Percentiles rank a stretch among this genome's conserved stretches.
Evolutionary conservation across 2,329 filamentous ascomycete species (phyloP).

Genomic region (Lithohypha guttulata): DNA sequence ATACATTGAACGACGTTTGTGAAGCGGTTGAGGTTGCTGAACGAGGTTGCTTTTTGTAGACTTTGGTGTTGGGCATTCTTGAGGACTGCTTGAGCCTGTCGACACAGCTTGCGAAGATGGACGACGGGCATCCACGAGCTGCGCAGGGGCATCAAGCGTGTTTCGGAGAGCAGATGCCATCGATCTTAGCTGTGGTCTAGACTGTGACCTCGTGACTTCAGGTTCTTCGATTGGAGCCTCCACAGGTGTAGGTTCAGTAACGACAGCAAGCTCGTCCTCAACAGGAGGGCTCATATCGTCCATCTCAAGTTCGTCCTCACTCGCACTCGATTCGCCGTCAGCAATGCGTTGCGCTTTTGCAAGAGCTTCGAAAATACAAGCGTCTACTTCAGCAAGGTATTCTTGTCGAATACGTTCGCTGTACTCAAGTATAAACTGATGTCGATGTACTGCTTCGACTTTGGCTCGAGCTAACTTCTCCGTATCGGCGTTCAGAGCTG

Average conservation of each 20-base stretch:
- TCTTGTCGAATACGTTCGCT: constrained; percentile 90
- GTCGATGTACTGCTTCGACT: constrained; percentile 83
- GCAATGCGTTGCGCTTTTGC: constrained; percentile 81
- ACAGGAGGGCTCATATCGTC: not conserved
- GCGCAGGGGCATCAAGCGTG: constrained; percentile 38
- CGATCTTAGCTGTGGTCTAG: constrained; percentile 27
- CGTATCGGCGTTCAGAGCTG: constrained; percentile 79
- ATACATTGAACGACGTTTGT: constrained; percentile 66
- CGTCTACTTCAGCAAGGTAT: constrained; percentile 83
- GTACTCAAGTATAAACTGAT: constrained; percentile 89
- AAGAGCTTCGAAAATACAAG: constrained; percentile 88
- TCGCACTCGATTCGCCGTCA: constrained; percentile 62
- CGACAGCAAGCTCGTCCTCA: not conserved
- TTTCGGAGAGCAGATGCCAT: constrained; percentile 48
- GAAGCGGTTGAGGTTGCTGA: constrained; percentile 47
- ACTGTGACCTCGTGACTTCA: constrained; percentile 10
- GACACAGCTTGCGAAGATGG: constrained; percentile 59
- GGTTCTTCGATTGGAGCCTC: constrained; percentile 16
- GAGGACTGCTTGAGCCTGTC: constrained; percentile 78
- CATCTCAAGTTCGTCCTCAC: constrained; percentile 34
- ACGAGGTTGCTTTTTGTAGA: constrained; percentile 59
- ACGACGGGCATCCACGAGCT: constrained; percentile 36
- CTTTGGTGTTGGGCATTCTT: constrained; percentile 80
- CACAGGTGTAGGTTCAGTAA: constrained; percentile 9
- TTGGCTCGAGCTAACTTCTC: constrained; percentile 75